Evolutionary conservation across 202 grass and related monocot species (phyloP), one percentile per base, ranked within the genome.

Genomic region (Sporobolus alterniflorus): DNA sequence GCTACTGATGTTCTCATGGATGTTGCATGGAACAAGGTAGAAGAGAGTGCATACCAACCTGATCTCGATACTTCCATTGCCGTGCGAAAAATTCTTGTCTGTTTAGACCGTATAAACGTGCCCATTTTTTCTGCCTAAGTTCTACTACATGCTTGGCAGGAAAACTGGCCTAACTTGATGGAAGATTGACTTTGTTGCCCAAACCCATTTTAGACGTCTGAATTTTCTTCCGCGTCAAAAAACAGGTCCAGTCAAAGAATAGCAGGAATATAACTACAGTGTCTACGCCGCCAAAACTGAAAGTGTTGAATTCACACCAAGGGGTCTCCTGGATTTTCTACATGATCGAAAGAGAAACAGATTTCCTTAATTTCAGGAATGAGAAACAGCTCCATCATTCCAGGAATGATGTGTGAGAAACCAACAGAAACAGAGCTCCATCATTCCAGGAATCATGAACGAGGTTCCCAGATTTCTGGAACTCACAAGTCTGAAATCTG

Each of bases 1-100:
- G 52, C 52, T 66, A 77, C 43, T 28, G 21, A 71, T 25, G 70
- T 6, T 62, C 40, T 15, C 64, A 60, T n/a, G n/a, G n/a, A n/a
- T n/a, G n/a, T n/a, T 64, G 6, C 65, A 44, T 67, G 22, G 22
- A 24, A 57, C 22, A 12, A 57, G 52, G 10, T 3, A 22, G 11
- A 59, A 59, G 4, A 36, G 36, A 17, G 25, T 29, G 22, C 50
- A 49, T 41, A 90, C 82, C 41, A 62, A 82, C 66, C 83, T 59
- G 59, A 6, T 7, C 13, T 3, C 11, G 17, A 73, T 49, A 20
- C 10, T 69, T 49, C 28, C 28, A 22, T 62, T 60, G 15, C 9
- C 8, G 61, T 20, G 14, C 61, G 43, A n/a, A 60, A 48, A 4
- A 46, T 66, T 76, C 17, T 4, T 39, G n/a, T 17, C 4, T 80